phyloP scores from a whole-genome alignment of 2,329 filamentous ascomycete species.

The Trichoderma asperellum region DNA sequence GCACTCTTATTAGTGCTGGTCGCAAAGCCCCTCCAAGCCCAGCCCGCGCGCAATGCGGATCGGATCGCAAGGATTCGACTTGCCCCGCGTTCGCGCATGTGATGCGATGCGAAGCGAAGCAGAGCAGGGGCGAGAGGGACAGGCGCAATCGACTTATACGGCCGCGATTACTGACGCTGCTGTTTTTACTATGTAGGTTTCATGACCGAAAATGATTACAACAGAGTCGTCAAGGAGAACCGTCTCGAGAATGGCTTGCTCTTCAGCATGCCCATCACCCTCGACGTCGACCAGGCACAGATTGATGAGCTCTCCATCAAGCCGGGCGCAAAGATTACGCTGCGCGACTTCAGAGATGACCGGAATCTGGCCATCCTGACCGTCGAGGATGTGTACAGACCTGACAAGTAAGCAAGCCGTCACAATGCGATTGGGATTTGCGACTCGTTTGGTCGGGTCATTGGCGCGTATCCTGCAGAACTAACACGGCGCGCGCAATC shows the following conservation, averaged over 20 bases:
- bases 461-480: neutral
- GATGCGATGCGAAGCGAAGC: neutral
- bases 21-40: neutral
- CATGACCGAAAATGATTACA: conserved; percentile 96
- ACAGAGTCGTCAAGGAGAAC: conserved; percentile 87
- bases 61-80: neutral
- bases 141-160: neutral
- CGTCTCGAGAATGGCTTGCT: conserved; percentile 86
- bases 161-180: neutral
- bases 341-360: conserved; percentile 96
- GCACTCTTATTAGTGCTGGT: neutral
- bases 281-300: conserved; percentile 77
- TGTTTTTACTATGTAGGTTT: conserved; percentile 66
- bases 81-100: conserved; percentile 1
- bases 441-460: neutral
- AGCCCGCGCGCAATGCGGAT: neutral
- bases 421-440: neutral
- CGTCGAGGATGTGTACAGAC: conserved; percentile 91
- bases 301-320: conserved; percentile 78
- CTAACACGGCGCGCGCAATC: neutral
- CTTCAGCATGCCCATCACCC: conserved; percentile 95
- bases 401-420: conserved; percentile 81
- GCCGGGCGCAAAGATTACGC: conserved; percentile 78
- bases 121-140: neutral
- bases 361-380: conserved; percentile 94